Base-by-base conservation (phyloP, 2,329 filamentous ascomycete species). In the Diplodia intermedia region DNA sequence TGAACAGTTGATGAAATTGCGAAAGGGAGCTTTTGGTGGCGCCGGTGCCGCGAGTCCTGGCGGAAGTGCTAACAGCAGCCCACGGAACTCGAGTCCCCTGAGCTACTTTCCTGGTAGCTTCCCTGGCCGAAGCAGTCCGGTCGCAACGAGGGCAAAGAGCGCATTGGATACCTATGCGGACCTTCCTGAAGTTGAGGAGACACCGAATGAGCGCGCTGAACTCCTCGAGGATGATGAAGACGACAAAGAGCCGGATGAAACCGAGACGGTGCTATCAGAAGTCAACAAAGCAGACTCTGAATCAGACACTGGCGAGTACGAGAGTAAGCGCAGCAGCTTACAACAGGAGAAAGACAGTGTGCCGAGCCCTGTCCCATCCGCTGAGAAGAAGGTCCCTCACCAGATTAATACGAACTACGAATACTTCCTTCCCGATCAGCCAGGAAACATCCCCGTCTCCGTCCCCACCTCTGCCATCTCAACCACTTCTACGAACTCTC, bases 21-120 rank as follows among this genome's bases (percentile, higher is more conserved):
- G 93, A 3, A 89, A 87, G 12, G 89, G 87, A 61, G 90, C 93
- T 0, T 97, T 92, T 87, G 92, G 92, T 29, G 95, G 92, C 68
- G 91, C 66, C 38, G 57, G 66, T 26, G 55, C 52, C 3, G 50
- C 47, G 9, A 60, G 54, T 20, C 65, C 92, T 73, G 88, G 86
- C 0, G 91, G 86, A 71, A 73, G 73, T 20, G 60, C 71, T 23
- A 71, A 72, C 4, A 76, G 74, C 50, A 80, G 76, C 53, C 77
- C 78, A 8, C 72, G 78, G 33, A 79, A 76, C 61, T 78, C 76
- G 8, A 78, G 74, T 9, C 70, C 68, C 4, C 23, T 68, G 23
- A 68, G 50, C 49, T 68, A 62, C 29, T 63, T 68, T 2, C 49
- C 66, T 14, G 57, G 57, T 4, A 55, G 65, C 12, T 67, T 68